Conservation (phyloP, 208 protist species). For the Wallacemonas sp. region DNA sequence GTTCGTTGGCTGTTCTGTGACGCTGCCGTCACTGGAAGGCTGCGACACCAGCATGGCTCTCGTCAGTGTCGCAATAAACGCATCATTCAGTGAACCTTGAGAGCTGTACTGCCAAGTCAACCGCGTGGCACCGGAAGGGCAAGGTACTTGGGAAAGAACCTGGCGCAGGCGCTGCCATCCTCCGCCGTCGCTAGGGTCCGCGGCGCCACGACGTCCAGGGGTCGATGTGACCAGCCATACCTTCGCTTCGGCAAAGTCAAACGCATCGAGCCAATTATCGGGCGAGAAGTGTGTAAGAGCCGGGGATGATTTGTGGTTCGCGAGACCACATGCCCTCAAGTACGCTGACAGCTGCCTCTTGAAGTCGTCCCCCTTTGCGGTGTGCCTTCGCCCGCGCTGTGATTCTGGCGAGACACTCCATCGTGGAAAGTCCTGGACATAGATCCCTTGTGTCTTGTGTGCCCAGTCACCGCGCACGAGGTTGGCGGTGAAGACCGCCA, state of each 20-base stretch:
- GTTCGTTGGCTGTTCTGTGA: background rate
- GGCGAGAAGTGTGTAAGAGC: too few species aligned
- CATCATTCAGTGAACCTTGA: conserved; percentile 53
- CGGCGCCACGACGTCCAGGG: conserved; percentile 41
- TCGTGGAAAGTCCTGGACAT: conserved; percentile 80
- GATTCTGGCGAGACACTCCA: background rate
- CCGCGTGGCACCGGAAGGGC: background rate
- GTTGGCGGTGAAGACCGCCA: conserved; percentile 76
- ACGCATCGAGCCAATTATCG: conserved; percentile 37
- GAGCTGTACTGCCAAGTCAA: conserved; percentile 88
- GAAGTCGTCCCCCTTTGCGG: conserved; percentile 34
- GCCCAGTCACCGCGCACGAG: conserved; percentile 68
- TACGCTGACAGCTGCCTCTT: conserved; percentile 36
- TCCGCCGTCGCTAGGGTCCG: conserved; percentile 23
- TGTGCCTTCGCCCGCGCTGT: background rate
- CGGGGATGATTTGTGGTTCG: too few species aligned
- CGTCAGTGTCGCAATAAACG: conserved; percentile 47
- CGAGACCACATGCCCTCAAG: conserved; percentile 21
- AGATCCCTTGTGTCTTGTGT: conserved; percentile 73
- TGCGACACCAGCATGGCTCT: conserved; percentile 37
- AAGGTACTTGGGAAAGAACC: background rate
- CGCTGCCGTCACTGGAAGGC: background rate
- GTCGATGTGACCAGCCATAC: conserved; percentile 69
- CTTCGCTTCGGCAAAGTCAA: conserved; percentile 53
- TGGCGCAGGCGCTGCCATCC: conserved; percentile 26